Base-by-base conservation (phyloP, 495 filamentous ascomycete species). In the Xylaria nigripes region DNA sequence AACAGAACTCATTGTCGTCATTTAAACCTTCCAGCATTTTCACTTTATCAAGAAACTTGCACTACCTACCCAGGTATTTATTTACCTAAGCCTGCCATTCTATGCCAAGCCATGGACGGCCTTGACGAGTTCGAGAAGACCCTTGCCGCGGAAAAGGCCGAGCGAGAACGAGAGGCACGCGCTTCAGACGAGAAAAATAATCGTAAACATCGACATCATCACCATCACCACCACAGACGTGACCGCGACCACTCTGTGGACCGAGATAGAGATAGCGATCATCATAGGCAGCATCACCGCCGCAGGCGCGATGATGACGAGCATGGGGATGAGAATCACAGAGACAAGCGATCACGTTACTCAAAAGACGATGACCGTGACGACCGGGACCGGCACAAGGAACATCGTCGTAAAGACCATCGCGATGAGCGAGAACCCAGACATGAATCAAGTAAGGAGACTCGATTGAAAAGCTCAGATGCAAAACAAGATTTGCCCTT, bases 121-220 rank as follows among this genome's bases (percentile, higher is more conserved):
- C 69, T 80, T 2, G 74, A 79, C 25, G 76, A 78, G 16, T 76
- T 81, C 18, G 78, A 81, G 53, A 79, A 80, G 55, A n/a, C 66
- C 0, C 64, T 80, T 5, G 76, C 75, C 0, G 73, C 74, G 19
- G 78, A 80, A 52, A 80, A 75, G 54, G 67, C 68, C 2, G 73
- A 76, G 51, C 68, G 72, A 12, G 76, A 78, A 19, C 67, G 64
- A 23, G 58, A 56, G 19, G 57, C 55, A 3, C 54, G 61, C 40
- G 58, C 66, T n/a, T 63, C 66, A 19, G 70, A 71, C 34, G 68
- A 75, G 32, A 68, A 69, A 25, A 64, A 61, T 29, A 61, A 67
- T 25, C 65, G 67, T 19, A 73, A 72, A 48, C 75, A 79, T 51
- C 69, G 62, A 29, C 75, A 80, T 60, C 66, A 66, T 44, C 73